Base-by-base conservation (phyloP, 495 filamentous ascomycete species). In the Arthonia radiata region DNA sequence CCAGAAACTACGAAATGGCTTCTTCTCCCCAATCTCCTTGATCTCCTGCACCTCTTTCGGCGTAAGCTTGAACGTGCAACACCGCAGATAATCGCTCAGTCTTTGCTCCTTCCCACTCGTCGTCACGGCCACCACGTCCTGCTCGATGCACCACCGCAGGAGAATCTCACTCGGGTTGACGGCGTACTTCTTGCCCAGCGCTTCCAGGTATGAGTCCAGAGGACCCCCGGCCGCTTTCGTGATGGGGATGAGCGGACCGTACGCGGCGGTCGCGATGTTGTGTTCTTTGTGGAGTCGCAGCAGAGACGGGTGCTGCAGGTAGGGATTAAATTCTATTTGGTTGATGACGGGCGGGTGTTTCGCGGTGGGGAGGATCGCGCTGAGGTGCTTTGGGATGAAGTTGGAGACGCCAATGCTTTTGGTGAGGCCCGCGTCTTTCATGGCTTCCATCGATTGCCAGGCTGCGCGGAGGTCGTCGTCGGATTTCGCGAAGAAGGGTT, bases 251-350 rank as follows among this genome's bases (percentile, higher is more conserved):
- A 90, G 51, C 4, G 76, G 65, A 0, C 47, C 58, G 43, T 83
- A 92, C 17, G 71, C 73, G 3, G 57, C 50, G 0, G 68, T 60
- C 4, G 67, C 67, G 37, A 92, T 86, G 13, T 53, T 52, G 31
- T 78, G 54, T 40, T 62, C 47, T 37, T 63, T 57, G 31, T 72
- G 67, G 46, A 61, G 77, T 4, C 50, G 44, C 4, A 89, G 21
- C 10, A 90, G 55, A n/a, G 49, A 46, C 2, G 50, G 51, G 43
- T 71, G 79, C 45, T 90, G 81, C 18, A 91, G 56, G 44, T 92
- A 90, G 0, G 78, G 72, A 39, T 90, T 75, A 38, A 63, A 83
- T 47, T 92, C 79, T 33, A 90, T 75, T 54, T 90, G 80, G 47
- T 92, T 90, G 38, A 80, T 58, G 2, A 54, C 64, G 0, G 81